Evolutionary conservation across 179 eudicot species (phyloP).

Genomic region (Vitellaria paradoxa): DNA sequence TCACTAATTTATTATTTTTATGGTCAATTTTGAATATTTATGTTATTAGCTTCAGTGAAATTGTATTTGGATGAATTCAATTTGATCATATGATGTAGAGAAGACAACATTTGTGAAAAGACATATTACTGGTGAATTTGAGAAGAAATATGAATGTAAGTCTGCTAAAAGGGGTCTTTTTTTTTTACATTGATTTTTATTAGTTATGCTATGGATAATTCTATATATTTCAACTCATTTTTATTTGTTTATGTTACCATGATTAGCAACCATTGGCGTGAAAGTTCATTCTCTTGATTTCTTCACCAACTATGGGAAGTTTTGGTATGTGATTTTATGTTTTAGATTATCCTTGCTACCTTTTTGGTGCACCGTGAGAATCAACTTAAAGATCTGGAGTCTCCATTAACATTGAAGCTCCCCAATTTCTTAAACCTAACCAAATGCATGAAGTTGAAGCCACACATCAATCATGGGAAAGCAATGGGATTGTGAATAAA

Average conservation of each 20-base stretch:
- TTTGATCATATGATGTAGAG: conserved; percentile 19
- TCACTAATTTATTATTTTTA: neutral
- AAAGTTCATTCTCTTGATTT: conserved; percentile 53
- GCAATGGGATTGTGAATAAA: conserved; percentile 22
- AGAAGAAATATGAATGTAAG: conserved; percentile 61
- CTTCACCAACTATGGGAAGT: conserved; percentile 48
- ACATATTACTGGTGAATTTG: conserved; percentile 55
- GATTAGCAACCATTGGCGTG: conserved; percentile 49
- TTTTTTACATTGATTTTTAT: neutral
- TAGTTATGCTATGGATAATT: neutral
- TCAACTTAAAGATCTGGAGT: conserved; percentile 61
- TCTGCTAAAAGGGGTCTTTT: neutral
- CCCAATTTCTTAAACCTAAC: conserved; percentile 18
- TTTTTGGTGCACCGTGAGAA: conserved; percentile 84
- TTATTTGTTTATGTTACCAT: too few relatives aligned
- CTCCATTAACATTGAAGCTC: conserved; percentile 38
- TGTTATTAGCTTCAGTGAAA: neutral
- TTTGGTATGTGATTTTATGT: conserved; percentile 54
- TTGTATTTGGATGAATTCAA: neutral
- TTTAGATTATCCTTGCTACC: conserved; percentile 69
- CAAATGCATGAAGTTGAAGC: conserved; percentile 30
- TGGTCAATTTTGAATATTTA: neutral
- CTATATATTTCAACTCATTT: neutral
- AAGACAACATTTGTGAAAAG: conserved; percentile 56
- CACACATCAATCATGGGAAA: conserved; percentile 24